Evolutionary conservation across 2,329 filamentous ascomycete genomes (phyloP).

Genomic region (Xylariales sp.): DNA sequence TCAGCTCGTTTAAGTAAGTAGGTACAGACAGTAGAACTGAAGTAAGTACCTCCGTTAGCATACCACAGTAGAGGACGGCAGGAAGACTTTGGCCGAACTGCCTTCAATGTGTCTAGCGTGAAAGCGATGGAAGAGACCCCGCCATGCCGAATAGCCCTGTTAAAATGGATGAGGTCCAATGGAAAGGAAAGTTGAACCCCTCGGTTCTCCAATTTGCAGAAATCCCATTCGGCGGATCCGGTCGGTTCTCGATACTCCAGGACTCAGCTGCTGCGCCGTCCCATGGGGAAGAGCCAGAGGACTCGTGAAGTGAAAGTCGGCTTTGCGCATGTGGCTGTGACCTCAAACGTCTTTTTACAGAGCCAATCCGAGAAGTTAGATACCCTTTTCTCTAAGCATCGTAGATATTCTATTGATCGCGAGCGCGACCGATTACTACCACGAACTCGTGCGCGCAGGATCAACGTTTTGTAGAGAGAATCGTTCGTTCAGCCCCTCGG

Average conservation of each 20-base stretch:
- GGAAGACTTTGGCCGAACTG: not conserved
- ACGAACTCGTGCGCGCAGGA: not conserved
- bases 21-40: too few relatives aligned
- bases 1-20: too few relatives aligned
- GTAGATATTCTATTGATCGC: not conserved
- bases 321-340: not conserved
- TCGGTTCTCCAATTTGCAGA: conserved; percentile 6
- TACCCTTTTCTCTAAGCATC: too few relatives aligned
- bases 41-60: too few relatives aligned
- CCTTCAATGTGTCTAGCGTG: not conserved
- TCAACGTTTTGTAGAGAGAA: not conserved
- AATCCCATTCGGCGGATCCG: conserved; percentile 7
- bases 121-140: not conserved
- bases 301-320: not conserved
- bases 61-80: not conserved
- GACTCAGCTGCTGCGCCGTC: not conserved
- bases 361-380: not conserved
- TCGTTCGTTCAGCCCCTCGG: conserved; percentile 2
- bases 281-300: not conserved
- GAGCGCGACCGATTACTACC: not conserved
- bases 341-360: not conserved
- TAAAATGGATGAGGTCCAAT: not conserved
- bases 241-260: not conserved
- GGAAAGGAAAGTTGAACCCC: not conserved
- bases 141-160: conserved; percentile 6